phyloP scores from a whole-genome alignment of 2,329 filamentous ascomycete species.

The Tolypocladium paradoxum region DNA sequence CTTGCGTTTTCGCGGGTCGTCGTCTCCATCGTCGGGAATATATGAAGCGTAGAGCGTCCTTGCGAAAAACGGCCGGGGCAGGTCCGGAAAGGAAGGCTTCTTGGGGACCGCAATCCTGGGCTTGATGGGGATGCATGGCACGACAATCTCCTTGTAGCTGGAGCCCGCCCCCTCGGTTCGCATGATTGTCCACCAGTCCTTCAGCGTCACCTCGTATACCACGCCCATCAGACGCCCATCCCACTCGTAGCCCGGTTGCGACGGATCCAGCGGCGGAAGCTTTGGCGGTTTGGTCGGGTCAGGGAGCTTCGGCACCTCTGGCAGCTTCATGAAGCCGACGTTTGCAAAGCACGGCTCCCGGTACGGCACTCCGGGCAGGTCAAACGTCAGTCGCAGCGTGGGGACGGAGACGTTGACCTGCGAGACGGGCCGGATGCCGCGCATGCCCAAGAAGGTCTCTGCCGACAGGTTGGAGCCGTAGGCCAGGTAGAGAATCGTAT shows the following conservation, averaged over 20 bases:
- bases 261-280: conserved; percentile 14
- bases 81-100: conserved; percentile 40
- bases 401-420: conserved; percentile 76
- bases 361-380: conserved; percentile 79
- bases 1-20: conserved; percentile 21
- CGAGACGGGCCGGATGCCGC: conserved; percentile 73
- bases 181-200: conserved; percentile 78
- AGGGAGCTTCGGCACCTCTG: conserved; percentile 25
- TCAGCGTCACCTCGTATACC: conserved; percentile 82
- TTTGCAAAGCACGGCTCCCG: conserved; percentile 88
- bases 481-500: conserved; percentile 66
- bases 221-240: conserved; percentile 79
- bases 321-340: conserved; percentile 49
- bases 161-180: conserved; percentile 81
- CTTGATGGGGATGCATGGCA: conserved; percentile 65
- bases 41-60: conserved; percentile 72
- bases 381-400: conserved; percentile 67
- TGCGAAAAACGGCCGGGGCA: conserved; percentile 61
- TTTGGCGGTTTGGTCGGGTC: conserved; percentile 16
- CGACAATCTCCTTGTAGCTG: conserved; percentile 73
- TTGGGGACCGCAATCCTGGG: conserved; percentile 50
- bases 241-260: conserved; percentile 37
- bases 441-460: conserved; percentile 65
- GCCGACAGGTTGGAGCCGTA: conserved; percentile 85
- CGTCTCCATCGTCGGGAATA: conserved; percentile 23